These are phyloP conservation scores for Suillus hirtellus DNA, from an alignment of 768 basidiomycete species.

Conservation along the genomic window DNA sequence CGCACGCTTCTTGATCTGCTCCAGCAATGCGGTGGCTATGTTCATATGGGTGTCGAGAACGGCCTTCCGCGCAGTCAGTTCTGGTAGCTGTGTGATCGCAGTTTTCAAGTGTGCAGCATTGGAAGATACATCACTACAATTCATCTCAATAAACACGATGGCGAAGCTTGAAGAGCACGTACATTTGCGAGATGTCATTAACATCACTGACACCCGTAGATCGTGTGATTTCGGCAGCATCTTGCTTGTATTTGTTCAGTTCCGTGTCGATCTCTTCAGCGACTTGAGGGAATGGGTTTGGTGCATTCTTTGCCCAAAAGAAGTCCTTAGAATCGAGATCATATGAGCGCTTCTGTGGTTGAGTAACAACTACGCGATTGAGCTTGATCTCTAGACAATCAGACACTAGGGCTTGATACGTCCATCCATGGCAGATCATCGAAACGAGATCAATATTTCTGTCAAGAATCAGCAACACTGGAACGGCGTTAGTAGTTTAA, in stretches of 20 bases:
- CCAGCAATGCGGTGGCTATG: slow-evolving; percentile 91
- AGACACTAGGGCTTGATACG: slow-evolving; percentile 96
- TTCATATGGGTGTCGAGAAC: slow-evolving; percentile 99
- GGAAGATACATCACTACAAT: slow-evolving; percentile 75
- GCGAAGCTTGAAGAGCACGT: slow-evolving; percentile 30
- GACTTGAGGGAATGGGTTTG: slow-evolving; percentile 96
- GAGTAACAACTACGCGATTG: slow-evolving; percentile 86
- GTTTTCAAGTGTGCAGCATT: slow-evolving; percentile 96
- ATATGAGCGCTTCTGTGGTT: slow-evolving; percentile 77
- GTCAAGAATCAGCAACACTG: slow-evolving; percentile 92
- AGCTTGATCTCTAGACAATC: slow-evolving; percentile 97
- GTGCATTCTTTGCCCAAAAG: slow-evolving; percentile 97
- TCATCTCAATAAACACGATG: slow-evolving; percentile 13
- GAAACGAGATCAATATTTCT: slow-evolving; percentile 93
- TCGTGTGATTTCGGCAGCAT: slow-evolving; percentile 95
- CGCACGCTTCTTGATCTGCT: slow-evolving; percentile 92
- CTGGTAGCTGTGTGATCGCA: slow-evolving; percentile 95
- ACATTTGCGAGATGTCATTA: slow-evolving; percentile 94
- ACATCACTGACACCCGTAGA: slow-evolving; percentile 96
- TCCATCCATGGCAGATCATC: slow-evolving; percentile 96
- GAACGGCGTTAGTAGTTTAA: slow-evolving; percentile 13
- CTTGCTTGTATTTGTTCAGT: slow-evolving; percentile 89
- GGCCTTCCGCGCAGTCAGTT: slow-evolving; percentile 94
- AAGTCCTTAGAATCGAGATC: slow-evolving; percentile 98
- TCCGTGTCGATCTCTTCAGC: slow-evolving; percentile 96